Percentiles rank a stretch among this genome's conserved stretches.
phyloP scores from a whole-genome alignment of 1,284 basidiomycete genomes.

The Ceratobasidium papillatum region DNA sequence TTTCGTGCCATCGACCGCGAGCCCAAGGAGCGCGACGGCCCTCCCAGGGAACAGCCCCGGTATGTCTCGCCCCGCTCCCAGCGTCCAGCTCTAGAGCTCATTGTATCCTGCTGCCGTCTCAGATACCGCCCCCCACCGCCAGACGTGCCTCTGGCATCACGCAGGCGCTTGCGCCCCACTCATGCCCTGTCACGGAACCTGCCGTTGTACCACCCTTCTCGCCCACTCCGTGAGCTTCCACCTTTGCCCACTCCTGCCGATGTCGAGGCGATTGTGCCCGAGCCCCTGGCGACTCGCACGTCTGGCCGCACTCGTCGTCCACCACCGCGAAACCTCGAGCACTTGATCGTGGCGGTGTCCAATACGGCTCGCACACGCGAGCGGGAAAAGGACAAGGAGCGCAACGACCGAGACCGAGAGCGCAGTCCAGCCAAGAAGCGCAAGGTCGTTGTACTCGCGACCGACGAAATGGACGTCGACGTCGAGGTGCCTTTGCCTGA shows the following conservation, averaged over 20 bases:
- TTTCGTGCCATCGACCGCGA: slow-evolving; percentile 33
- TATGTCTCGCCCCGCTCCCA: slow-evolving; percentile 4
- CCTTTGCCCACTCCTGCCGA: slow-evolving; percentile 14
- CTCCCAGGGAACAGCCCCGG: slow-evolving; percentile 34
- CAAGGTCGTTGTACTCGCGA: slow-evolving; percentile 30
- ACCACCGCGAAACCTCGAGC: slow-evolving; percentile 38
- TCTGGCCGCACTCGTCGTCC: slow-evolving; percentile 33
- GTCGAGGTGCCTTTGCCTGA: neutral
- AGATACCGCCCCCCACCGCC: slow-evolving; percentile 36
- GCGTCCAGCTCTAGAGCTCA: neutral
- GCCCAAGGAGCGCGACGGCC: slow-evolving; percentile 30
- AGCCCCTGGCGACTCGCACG: slow-evolving; percentile 28
- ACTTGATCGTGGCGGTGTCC: slow-evolving; percentile 34
- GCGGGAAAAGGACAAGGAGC: slow-evolving; percentile 17
- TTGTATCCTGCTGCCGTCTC: neutral
- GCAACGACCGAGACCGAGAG: slow-evolving; percentile 24
- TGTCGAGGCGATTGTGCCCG: neutral
- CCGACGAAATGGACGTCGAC: slow-evolving; percentile 32
- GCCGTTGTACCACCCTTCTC: slow-evolving; percentile 32
- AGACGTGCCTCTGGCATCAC: slow-evolving; percentile 12
- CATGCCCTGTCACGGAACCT: slow-evolving; percentile 22
- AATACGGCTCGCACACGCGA: slow-evolving; percentile 31
- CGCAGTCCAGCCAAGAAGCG: slow-evolving; percentile 35
- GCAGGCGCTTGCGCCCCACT: slow-evolving; percentile 30
- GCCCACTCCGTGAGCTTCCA: slow-evolving; percentile 23